Evolutionary conservation across 768 basidiomycete species (phyloP), one percentile per base, ranked within the genome.

Genomic region (Cubamyces lactineus): DNA sequence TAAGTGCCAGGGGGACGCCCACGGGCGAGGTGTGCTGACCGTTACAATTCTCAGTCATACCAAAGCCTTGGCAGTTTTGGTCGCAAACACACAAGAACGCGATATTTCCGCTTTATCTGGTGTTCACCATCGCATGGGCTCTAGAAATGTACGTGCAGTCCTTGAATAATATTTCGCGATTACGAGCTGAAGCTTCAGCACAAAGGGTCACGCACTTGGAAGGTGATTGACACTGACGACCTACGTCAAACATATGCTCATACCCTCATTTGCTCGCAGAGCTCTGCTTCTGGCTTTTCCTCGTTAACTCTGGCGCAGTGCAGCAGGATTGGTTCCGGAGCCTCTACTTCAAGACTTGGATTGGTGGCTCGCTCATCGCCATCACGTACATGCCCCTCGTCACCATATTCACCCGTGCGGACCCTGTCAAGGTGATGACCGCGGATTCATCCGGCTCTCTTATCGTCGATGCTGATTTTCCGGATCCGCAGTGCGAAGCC

Each of bases 211-310:
- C 89, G 0, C 91, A 92, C 73, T 72, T 92, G 66, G 90, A 92
- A 85, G 90, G 90, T 89, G 65, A 46, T 72, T 47, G 12, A 11
- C 16, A 23, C 23, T 16, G 30, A 17, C 30, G 15, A 5, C 5
- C 53, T 19, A 30, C 42, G n/a, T 15, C 13, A 17, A 12, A 34
- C 39, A 5, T 12, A 34, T 21, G 40, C 30, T 48, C 12, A 5
- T 12, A 34, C 19, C 39, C 30, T 48, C 12, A 57, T 17, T 8
- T 9, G 12, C 13, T 11, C 2, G 17, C 59, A 92, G 92, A 94
- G 67, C 79, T 94, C 0, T 94, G 90, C 68, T 94, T 94, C 72
- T 94, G 92, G 92, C 75, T 93, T 13, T 94, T 91, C 76, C 82
- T 94, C 40, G 78, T 93, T 51, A 89, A 89, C 59, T 78, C 88